Conservation (phyloP, 2,329 filamentous ascomycete species). For the Teratosphaeria viscida region DNA sequence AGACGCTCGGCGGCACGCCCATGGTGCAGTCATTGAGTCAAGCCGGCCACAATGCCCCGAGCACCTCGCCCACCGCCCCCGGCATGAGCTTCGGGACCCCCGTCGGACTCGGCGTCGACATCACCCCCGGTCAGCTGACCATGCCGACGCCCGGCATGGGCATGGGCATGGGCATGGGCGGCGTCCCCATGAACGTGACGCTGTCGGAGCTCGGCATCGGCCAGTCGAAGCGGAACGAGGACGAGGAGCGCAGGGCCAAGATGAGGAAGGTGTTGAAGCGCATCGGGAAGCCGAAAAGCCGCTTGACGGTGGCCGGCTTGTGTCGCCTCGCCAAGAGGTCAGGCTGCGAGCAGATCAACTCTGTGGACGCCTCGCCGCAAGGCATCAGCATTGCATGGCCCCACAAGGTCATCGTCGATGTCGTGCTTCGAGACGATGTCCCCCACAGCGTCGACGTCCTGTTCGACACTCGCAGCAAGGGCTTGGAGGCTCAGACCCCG, state of each 20-base stretch:
- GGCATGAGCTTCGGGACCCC: slow-evolving; percentile 22
- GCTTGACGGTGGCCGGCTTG: slow-evolving; percentile 66
- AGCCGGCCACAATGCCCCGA: slow-evolving; percentile 12
- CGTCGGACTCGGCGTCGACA: slow-evolving; percentile 19
- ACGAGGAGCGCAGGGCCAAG: slow-evolving; percentile 41
- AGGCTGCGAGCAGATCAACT: background rate
- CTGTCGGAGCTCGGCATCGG: slow-evolving; percentile 35
- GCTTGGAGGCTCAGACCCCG: slow-evolving; percentile 49
- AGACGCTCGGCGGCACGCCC: slow-evolving; percentile 21
- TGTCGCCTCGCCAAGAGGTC: slow-evolving; percentile 52
- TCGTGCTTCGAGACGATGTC: slow-evolving; percentile 19
- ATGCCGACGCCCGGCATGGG: slow-evolving; percentile 16
- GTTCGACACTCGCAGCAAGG: slow-evolving; percentile 50
- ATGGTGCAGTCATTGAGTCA: slow-evolving; percentile 25
- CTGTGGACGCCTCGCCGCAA: background rate
- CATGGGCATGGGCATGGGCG: slow-evolving; percentile 15
- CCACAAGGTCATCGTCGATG: slow-evolving; percentile 24
- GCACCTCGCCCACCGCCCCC: slow-evolving; percentile 13
- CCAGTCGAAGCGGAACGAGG: slow-evolving; percentile 33
- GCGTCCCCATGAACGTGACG: slow-evolving; percentile 32
- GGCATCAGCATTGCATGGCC: slow-evolving; percentile 23
- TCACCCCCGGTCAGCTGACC: slow-evolving; percentile 32
- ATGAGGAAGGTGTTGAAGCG: slow-evolving; percentile 54
- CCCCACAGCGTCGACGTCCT: slow-evolving; percentile 49
- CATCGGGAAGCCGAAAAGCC: slow-evolving; percentile 57